phyloP scores from a whole-genome alignment of 2,329 filamentous ascomycete species.

The Ramularia endophylla region DNA sequence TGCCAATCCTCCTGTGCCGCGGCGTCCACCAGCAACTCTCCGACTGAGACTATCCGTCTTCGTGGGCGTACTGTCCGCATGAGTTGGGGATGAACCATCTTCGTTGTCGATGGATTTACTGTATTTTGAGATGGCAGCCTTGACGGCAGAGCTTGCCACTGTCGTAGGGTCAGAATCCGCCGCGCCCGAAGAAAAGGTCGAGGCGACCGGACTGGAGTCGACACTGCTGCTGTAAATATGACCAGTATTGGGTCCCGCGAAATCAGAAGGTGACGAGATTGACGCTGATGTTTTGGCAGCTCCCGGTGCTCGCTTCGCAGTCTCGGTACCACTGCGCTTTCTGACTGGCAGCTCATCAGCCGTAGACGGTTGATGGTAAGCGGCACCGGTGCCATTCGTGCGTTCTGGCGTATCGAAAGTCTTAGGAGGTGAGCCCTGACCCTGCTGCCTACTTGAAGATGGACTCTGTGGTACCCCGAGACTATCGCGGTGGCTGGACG shows the following conservation, averaged over 20 bases:
- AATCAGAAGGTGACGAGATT: conserved; percentile 23
- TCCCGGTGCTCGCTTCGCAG: conserved; percentile 19
- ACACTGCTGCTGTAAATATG: conserved; percentile 24
- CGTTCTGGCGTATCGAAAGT: background rate
- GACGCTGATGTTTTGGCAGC: conserved; percentile 24
- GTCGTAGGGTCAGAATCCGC: conserved; percentile 7
- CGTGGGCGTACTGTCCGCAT: conserved; percentile 15
- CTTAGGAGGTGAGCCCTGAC: conserved; percentile 13
- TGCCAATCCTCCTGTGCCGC: conserved; percentile 39
- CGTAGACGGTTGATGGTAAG: conserved; percentile 28
- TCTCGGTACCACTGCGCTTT: conserved; percentile 17
- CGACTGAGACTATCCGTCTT: conserved; percentile 18
- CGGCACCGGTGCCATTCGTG: conserved; percentile 17
- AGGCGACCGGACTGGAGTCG: conserved; percentile 18
- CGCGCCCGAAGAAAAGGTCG: conserved; percentile 4
- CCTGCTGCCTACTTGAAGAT: conserved; percentile 13
- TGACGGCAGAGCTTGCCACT: conserved; percentile 3
- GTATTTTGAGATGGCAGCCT: conserved; percentile 13
- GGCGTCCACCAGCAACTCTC: conserved; percentile 15
- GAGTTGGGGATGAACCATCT: conserved; percentile 12
- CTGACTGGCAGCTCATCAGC: conserved; percentile 18
- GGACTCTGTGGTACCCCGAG: conserved; percentile 72
- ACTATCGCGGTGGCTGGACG: conserved; percentile 51
- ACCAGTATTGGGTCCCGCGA: conserved; percentile 12
- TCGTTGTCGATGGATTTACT: conserved; percentile 12